A percentile compares a stretch with the other conserved stretches of the same genome.
Conservation (phyloP, 2,329 filamentous ascomycete genomes). For the Xylaria sp. region DNA sequence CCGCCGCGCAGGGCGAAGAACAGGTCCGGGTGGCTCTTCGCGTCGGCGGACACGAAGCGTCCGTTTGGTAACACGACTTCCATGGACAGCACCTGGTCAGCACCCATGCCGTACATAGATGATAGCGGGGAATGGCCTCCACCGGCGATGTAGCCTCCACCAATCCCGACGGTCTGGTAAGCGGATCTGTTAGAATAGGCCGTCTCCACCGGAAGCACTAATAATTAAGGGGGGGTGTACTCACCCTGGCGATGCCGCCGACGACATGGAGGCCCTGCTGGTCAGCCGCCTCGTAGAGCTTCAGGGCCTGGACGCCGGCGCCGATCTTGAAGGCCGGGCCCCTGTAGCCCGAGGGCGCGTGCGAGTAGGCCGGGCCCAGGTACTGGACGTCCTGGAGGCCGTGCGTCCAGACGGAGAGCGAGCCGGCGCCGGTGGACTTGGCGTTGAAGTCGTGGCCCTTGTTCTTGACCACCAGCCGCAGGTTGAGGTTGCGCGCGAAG, state of each 20-base stretch:
- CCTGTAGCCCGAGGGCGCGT: constrained; percentile 16
- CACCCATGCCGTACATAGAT: constrained; percentile 49
- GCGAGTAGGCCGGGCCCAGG: constrained; percentile 33
- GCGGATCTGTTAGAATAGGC: constrained; percentile 7
- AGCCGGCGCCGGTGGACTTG: constrained; percentile 41
- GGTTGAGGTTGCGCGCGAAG: constrained; percentile 48
- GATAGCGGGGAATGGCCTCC: constrained; percentile 57
- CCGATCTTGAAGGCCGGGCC: constrained; percentile 59
- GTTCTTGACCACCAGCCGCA: constrained; percentile 54
- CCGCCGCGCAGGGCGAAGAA: constrained; percentile 55
- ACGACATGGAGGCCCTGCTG: constrained; percentile 51
- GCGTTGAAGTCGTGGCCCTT: constrained; percentile 55
- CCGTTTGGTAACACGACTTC: constrained; percentile 52
- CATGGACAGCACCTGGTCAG: constrained; percentile 53
- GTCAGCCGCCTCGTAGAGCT: constrained; percentile 54
- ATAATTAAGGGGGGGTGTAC: constrained; percentile 3
- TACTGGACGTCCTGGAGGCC: constrained; percentile 38
- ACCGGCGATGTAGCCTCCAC: constrained; percentile 48
- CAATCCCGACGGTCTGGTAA: constrained; percentile 50
- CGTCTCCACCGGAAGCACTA: background rate
- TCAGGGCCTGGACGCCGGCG: constrained; percentile 55
- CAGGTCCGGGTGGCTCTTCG: constrained; percentile 47
- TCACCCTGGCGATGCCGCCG: constrained; percentile 50
- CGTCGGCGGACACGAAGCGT: constrained; percentile 43
- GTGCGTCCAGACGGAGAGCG: constrained; percentile 43